Percentiles rank a stretch among this genome's conserved stretches.
phyloP scores from a whole-genome alignment of 2,329 filamentous ascomycete genomes.

The Neofusicoccum ribis region DNA sequence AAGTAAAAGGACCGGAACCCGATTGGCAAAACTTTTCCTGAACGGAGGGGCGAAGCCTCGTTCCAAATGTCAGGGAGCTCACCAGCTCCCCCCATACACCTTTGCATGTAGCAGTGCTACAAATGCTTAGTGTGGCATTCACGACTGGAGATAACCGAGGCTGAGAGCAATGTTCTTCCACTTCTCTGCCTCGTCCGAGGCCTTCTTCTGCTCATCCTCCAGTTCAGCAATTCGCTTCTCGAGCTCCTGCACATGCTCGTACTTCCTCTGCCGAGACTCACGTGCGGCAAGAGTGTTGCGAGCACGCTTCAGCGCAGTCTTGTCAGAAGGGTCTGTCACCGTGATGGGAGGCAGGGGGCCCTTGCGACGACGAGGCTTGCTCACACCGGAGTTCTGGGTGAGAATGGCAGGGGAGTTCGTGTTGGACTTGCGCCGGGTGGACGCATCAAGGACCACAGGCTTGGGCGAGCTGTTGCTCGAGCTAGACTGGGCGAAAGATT shows the following conservation, averaged over 20 bases:
- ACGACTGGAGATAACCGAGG: constrained; percentile 36
- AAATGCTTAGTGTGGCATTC: constrained; percentile 30
- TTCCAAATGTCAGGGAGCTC: constrained; percentile 24
- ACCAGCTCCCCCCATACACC: constrained; percentile 38
- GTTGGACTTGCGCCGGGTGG: constrained; percentile 40
- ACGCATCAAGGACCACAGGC: constrained; percentile 27
- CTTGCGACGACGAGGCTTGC: constrained; percentile 68
- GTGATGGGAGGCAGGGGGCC: constrained; percentile 79
- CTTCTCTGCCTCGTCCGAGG: constrained; percentile 43
- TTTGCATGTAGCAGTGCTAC: constrained; percentile 27
- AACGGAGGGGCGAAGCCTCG: constrained; percentile 21
- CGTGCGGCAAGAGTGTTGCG: constrained; percentile 91
- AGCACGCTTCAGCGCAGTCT: constrained; percentile 84
- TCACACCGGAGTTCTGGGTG: constrained; percentile 72
- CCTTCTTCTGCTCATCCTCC: constrained; percentile 51
- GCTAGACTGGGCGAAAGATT: constrained; percentile 37
- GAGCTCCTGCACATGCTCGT: constrained; percentile 71
- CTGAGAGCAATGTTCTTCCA: constrained; percentile 31
- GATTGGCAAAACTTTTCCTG: constrained; percentile 4
- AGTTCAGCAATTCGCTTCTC: constrained; percentile 72
- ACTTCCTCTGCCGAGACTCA: constrained; percentile 87
- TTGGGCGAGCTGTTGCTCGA: constrained; percentile 38
- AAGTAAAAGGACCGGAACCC: constrained; percentile 9
- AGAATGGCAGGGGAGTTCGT: constrained; percentile 46
- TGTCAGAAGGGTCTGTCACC: constrained; percentile 68